Percentiles rank a stretch among this genome's conserved stretches.
phyloP scores from a whole-genome alignment of 371 early-diverging fungal species.

The Syncephalis fuscata region DNA sequence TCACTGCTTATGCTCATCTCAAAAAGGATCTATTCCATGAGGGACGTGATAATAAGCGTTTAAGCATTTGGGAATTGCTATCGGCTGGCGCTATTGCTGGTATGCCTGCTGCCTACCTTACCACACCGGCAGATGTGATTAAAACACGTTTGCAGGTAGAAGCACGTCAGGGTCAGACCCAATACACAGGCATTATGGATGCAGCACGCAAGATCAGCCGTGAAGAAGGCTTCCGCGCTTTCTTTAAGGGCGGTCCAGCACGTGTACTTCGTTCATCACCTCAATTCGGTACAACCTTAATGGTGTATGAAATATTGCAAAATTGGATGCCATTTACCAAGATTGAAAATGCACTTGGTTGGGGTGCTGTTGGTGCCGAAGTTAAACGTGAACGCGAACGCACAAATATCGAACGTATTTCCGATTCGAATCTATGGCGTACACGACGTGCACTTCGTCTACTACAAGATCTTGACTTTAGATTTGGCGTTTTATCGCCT shows the following conservation, averaged over 20 bases:
- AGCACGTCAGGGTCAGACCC: conserved; percentile 72
- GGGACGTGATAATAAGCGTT: conserved; percentile 51
- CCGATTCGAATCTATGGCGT: too few species aligned
- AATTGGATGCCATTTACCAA: conserved; percentile 51
- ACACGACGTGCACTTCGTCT: too few species aligned
- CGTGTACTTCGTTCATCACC: conserved; percentile 79
- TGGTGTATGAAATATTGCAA: conserved; percentile 83
- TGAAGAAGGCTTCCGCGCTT: conserved; percentile 87
- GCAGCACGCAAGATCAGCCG: conserved; percentile 70
- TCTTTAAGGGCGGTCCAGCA: conserved; percentile 91
- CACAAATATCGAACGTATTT: too few species aligned
- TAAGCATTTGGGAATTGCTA: conserved; percentile 59
- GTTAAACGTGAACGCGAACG: too few species aligned
- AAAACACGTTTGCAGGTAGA: conserved; percentile 96
- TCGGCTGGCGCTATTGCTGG: conserved; percentile 89
- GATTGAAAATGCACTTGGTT: conserved; percentile 1
- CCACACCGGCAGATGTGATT: conserved; percentile 96
- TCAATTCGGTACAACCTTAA: conserved; percentile 92
- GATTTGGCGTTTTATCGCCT: too few species aligned
- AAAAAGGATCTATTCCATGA: conserved; percentile 65
- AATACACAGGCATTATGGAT: conserved; percentile 73
- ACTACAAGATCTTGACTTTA: too few species aligned
- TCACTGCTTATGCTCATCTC: conserved; percentile 87
- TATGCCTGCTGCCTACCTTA: conserved; percentile 94
- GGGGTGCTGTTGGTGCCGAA: too few species aligned